phyloP scores from a whole-genome alignment of 2,329 filamentous ascomycete species.

The Diaporthe humulicola region DNA sequence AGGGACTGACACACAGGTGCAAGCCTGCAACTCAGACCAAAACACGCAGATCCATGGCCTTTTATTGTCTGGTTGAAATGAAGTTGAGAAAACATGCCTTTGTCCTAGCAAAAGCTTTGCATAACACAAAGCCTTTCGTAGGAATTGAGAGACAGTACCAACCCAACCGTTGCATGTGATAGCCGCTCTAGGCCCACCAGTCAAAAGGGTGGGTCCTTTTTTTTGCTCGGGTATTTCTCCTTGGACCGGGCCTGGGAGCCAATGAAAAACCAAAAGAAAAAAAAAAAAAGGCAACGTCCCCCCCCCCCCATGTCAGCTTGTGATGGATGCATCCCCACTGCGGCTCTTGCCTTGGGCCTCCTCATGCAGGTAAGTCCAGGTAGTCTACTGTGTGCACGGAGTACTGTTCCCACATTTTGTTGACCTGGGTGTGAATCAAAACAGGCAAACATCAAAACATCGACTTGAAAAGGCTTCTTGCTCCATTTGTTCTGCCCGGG shows the following conservation, averaged over 20 bases:
- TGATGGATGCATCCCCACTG: slow-evolving; percentile 18
- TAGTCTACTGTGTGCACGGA: neutral
- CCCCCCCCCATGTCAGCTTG: neutral
- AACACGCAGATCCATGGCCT: neutral
- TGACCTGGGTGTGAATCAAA: neutral
- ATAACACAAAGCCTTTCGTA: neutral
- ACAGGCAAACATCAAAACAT: neutral
- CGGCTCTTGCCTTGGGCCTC: neutral
- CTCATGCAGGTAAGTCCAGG: neutral
- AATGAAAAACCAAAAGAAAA: neutral
- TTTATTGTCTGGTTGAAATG: neutral
- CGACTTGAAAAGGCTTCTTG: neutral
- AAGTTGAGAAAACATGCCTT: neutral
- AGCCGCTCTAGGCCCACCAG: slow-evolving; percentile 3
- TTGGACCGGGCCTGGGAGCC: neutral
- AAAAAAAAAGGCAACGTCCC: neutral
- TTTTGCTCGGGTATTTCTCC: neutral
- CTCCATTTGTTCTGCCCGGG: neutral
- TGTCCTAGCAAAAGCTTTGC: neutral
- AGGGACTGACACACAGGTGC: neutral
- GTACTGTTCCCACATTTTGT: neutral
- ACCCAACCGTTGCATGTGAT: slow-evolving; percentile 1
- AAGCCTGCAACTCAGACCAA: neutral
- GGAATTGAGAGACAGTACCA: neutral
- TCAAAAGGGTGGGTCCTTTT: neutral